These are phyloP conservation scores for Toxicodendron radicans DNA, from an alignment of 345 rosid genomes.

Conservation along the genomic window DNA sequence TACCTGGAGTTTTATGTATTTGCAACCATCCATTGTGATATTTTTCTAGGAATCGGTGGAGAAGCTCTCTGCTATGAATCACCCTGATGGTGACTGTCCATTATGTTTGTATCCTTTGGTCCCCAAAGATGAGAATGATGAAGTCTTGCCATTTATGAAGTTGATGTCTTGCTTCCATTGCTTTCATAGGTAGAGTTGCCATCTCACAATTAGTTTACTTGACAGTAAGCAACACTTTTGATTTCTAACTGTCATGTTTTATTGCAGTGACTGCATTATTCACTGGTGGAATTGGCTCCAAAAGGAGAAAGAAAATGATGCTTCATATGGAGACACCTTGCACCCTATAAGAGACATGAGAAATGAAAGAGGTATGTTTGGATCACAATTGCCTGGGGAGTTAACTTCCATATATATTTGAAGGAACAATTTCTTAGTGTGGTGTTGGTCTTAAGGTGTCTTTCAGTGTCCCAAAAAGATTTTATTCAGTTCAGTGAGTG, in stretches of 20 bases:
- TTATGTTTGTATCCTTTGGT: conserved; percentile 75
- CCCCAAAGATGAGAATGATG: conserved; percentile 44
- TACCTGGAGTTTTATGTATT: neutral
- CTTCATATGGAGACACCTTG: conserved; percentile 26
- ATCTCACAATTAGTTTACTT: conserved; percentile 8
- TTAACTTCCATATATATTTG: neutral
- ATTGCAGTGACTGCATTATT: conserved; percentile 76
- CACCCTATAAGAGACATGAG: conserved; percentile 22
- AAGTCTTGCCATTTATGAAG: conserved; percentile 80
- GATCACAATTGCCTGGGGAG: neutral
- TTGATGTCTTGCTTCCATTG: conserved; percentile 98
- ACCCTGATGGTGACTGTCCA: conserved; percentile 89
- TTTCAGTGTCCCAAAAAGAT: neutral
- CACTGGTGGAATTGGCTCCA: conserved; percentile 95
- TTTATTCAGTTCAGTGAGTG: neutral
- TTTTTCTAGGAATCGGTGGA: conserved; percentile 78
- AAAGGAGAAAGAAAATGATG: conserved; percentile 40
- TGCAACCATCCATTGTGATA: conserved; percentile 16
- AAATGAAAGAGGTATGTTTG: conserved; percentile 44
- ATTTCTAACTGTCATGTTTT: conserved; percentile 11
- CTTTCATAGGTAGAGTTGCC: conserved; percentile 67
- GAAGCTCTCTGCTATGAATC: conserved; percentile 78
- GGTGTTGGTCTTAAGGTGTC: neutral
- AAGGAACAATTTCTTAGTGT: conserved; percentile 10
- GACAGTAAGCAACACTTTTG: neutral